A percentile compares a stretch with the other conserved stretches of the same genome.
Evolutionary conservation across 1,284 basidiomycete species (phyloP).

Genomic region (Singerocomus rubriflavus): DNA sequence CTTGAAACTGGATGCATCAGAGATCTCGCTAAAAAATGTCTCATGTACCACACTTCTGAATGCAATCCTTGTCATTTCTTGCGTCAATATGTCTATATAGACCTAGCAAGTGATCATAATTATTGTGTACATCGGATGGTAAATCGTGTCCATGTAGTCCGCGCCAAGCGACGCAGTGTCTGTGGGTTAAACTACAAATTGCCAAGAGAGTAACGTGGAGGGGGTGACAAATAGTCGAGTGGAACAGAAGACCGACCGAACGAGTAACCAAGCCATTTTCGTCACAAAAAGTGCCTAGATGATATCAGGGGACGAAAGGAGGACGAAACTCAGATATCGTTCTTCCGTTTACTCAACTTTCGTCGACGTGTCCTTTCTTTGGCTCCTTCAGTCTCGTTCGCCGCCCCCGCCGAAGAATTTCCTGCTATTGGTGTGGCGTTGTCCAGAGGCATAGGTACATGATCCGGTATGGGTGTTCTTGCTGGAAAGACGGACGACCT

Average conservation of each 20-base stretch:
- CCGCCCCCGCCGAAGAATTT: constrained; percentile 12
- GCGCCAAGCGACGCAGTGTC: constrained; percentile 17
- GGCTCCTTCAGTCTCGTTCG: constrained; percentile 16
- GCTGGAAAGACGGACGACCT: constrained; percentile 24
- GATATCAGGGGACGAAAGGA: constrained; percentile 10
- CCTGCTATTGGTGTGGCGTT: constrained; percentile 11
- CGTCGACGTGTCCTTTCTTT: constrained; percentile 30
- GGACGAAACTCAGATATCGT: constrained; percentile 23
- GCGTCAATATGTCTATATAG: background rate
- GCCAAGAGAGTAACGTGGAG: constrained; percentile 3
- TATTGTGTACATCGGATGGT: constrained; percentile 2
- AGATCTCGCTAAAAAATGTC: no score
- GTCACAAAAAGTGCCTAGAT: constrained; percentile 6
- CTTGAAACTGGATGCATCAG: no score
- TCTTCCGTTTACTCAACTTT: constrained; percentile 34
- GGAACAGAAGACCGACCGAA: constrained; percentile 24
- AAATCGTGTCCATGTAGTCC: constrained; percentile 3
- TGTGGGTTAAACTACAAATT: constrained; percentile 15
- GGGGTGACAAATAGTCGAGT: constrained; percentile 5
- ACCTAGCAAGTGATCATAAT: constrained; percentile 3
- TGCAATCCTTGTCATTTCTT: no score
- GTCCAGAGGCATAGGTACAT: constrained; percentile 15
- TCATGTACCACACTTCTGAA: no score
- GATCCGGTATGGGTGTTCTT: constrained; percentile 25
- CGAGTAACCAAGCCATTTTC: constrained; percentile 25